These are phyloP conservation scores for Aspergillus sp. DNA, from an alignment of 2,329 filamentous ascomycete genomes.

Conservation along the genomic window DNA sequence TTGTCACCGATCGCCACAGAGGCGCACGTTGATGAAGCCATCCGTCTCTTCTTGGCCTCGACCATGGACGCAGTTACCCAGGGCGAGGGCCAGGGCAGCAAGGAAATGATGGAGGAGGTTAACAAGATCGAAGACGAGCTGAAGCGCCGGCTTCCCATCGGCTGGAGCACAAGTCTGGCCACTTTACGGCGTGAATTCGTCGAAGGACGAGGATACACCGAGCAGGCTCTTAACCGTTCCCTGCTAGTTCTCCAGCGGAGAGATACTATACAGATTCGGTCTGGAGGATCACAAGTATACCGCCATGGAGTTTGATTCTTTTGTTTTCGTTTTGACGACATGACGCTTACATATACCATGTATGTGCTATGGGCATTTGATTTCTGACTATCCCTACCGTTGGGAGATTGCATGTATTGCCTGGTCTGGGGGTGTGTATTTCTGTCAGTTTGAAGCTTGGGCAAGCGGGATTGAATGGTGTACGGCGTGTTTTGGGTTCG, in stretches of 20 bases:
- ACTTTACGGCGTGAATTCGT: conserved; percentile 87
- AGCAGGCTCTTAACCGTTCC: conserved; percentile 78
- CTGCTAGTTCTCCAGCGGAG: conserved; percentile 80
- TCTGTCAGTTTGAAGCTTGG: conserved; percentile 1
- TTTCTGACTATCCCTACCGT: not conserved
- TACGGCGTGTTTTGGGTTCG: conserved; percentile 9
- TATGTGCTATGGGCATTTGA: conserved; percentile 5
- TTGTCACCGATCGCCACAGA: conserved; percentile 84
- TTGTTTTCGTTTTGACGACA: conserved; percentile 3
- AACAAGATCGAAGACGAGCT: conserved; percentile 84
- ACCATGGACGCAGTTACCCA: conserved; percentile 98
- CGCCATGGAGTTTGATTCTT: conserved; percentile 38
- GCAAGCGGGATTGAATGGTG: conserved; percentile 14
- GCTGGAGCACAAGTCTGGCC: conserved; percentile 87
- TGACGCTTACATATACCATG: conserved; percentile 5
- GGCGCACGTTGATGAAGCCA: conserved; percentile 92
- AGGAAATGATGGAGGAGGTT: conserved; percentile 88
- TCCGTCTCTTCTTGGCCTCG: conserved; percentile 88
- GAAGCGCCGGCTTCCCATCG: conserved; percentile 80
- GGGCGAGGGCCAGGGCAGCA: conserved; percentile 74
- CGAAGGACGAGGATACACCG: conserved; percentile 82
- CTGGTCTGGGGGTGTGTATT: not conserved
- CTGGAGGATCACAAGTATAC: conserved; percentile 46
- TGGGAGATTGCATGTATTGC: conserved; percentile 1
- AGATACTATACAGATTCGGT: conserved; percentile 60